phyloP scores from a whole-genome alignment of 306 rosid genomes.

The Phaseolus lunatus region DNA sequence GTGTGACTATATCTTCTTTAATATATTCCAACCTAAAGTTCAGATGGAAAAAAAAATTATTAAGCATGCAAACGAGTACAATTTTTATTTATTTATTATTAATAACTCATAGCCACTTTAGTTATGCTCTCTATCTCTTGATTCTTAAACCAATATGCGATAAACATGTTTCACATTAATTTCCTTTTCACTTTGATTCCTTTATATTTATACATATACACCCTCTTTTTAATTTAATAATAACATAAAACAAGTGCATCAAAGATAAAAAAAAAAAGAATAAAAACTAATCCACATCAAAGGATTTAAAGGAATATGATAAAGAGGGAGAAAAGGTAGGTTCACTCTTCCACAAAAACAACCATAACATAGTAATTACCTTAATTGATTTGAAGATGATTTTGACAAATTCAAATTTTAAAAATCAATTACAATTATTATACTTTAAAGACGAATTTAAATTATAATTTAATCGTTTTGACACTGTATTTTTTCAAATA shows the following conservation, averaged over 20 bases:
- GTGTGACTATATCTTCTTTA: neutral
- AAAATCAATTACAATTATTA: too few relatives aligned
- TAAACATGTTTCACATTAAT: neutral
- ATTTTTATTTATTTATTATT: too few relatives aligned
- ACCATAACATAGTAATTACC: neutral
- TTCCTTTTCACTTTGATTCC: neutral
- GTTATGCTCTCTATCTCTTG: neutral
- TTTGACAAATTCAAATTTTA: too few relatives aligned
- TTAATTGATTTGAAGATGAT: too few relatives aligned
- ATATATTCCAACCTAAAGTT: neutral
- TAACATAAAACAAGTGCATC: neutral
- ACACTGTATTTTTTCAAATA: too few relatives aligned
- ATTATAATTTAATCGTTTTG: too few relatives aligned
- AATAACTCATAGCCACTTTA: too few relatives aligned
- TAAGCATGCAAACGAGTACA: too few relatives aligned
- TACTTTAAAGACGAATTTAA: too few relatives aligned
- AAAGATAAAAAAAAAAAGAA: conserved; percentile 5
- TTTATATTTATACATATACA: neutral
- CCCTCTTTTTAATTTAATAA: too few relatives aligned
- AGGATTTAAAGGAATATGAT: conserved; percentile 5
- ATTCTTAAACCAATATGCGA: too few relatives aligned
- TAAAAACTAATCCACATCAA: neutral
- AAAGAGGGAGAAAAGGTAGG: neutral
- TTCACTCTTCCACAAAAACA: neutral
- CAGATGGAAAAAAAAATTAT: too few relatives aligned